Percentiles rank a stretch among this genome's conserved stretches.
Conservation (phyloP, 805 yeast genomes). For the Wickerhamomyces pijperi region DNA sequence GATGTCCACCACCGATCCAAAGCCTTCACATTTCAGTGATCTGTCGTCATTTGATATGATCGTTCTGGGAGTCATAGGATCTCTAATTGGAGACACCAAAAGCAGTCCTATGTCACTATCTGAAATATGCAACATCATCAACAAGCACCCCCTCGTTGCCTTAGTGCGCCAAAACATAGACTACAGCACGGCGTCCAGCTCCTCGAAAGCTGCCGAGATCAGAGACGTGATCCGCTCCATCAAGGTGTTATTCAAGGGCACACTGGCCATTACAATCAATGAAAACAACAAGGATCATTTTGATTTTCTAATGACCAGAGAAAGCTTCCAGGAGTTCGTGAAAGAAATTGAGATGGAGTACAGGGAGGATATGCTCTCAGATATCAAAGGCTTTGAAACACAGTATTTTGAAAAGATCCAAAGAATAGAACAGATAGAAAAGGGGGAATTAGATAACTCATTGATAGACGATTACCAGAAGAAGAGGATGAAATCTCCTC, state of each 20-base stretch:
- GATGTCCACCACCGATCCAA: background rate
- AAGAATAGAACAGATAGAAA: constrained; percentile 11
- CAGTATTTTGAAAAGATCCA: constrained; percentile 4
- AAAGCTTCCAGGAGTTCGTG: constrained; percentile 11
- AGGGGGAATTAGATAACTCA: constrained; percentile 12
- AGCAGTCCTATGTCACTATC: constrained; percentile 5
- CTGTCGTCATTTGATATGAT: constrained; percentile 13
- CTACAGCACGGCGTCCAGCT: constrained; percentile 2
- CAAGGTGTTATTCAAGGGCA: constrained; percentile 13
- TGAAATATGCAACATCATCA: constrained; percentile 13
- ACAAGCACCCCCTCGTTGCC: constrained; percentile 10
- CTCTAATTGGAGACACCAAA: constrained; percentile 14
- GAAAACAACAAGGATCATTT: constrained; percentile 13
- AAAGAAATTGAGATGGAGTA: constrained; percentile 5
- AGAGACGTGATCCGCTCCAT: constrained; percentile 17
- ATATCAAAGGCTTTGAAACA: constrained; percentile 9
- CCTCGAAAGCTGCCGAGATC: constrained; percentile 5
- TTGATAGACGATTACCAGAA: constrained; percentile 9
- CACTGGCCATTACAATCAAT: constrained; percentile 15
- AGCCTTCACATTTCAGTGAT: background rate
- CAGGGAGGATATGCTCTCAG: constrained; percentile 2
- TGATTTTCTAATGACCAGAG: constrained; percentile 11
- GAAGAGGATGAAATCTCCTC: no score
- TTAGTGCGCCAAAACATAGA: constrained; percentile 6
- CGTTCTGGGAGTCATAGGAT: constrained; percentile 16